Conservation (phyloP, 164 flowering plant species). For the Hamamelis virginiana region DNA sequence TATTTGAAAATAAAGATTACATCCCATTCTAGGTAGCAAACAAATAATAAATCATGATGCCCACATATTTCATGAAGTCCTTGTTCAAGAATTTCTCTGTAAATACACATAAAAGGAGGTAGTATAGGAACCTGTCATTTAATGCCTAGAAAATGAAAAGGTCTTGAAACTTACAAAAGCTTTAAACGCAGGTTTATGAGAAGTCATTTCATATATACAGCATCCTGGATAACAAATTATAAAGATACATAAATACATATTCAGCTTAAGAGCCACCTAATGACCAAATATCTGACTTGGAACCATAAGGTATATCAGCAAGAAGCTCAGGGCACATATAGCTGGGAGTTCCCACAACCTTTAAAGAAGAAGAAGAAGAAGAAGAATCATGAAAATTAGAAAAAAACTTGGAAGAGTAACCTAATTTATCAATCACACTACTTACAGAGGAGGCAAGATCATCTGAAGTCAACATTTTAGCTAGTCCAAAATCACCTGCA, state of each 20-base stretch:
- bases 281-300: constrained; percentile 99
- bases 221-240: constrained; percentile 61
- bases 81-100: too few relatives aligned
- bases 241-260: constrained; percentile 8
- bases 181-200: constrained; percentile 89
- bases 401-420: not conserved
- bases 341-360: constrained; percentile 99
- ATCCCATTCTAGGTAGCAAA: not conserved
- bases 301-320: constrained; percentile 99
- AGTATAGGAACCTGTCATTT: not conserved
- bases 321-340: constrained; percentile 99
- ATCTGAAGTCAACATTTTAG: constrained; percentile 90
- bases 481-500: constrained; percentile 99
- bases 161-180: constrained; percentile 79
- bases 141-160: not conserved
- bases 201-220: constrained; percentile 94
- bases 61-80: not conserved
- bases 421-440: constrained; percentile 6
- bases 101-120: not conserved
- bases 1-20: too few relatives aligned
- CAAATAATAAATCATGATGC: not conserved
- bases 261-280: constrained; percentile 49
- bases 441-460: constrained; percentile 99
- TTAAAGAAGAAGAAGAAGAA: constrained; percentile 29
- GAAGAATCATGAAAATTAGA: constrained; percentile 3